Conservation (phyloP, 2,329 filamentous ascomycete genomes). For the Colletotrichum viniferum region DNA sequence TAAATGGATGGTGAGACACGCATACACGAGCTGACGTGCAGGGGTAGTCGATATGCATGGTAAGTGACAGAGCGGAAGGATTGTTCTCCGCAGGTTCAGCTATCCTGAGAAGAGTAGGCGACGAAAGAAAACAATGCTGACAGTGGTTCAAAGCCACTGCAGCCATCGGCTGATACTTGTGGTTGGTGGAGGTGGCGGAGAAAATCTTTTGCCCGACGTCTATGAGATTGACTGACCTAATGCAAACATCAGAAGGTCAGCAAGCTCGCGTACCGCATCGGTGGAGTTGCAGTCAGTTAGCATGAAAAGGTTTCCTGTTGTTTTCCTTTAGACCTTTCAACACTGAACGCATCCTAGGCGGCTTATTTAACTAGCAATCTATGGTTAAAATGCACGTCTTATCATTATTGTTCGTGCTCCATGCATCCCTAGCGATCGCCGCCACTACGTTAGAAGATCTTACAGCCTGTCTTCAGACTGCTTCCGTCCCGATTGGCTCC, state of each 20-base stretch:
- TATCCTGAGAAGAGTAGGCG: no score
- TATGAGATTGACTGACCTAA: neutral
- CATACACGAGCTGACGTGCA: conserved; percentile 16
- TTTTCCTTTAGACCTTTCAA: neutral
- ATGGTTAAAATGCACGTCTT: neutral
- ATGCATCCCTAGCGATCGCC: neutral
- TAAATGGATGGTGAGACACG: neutral
- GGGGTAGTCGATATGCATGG: neutral
- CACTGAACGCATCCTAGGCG: neutral
- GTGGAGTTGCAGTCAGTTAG: neutral
- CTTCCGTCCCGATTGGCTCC: conserved; percentile 26
- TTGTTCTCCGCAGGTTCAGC: neutral
- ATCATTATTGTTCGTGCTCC: neutral
- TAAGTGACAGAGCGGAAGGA: neutral
- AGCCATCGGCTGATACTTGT: neutral
- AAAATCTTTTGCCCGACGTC: neutral
- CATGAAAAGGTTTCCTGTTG: neutral
- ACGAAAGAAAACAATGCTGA: neutral
- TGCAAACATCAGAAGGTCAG: neutral
- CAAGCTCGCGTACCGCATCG: neutral
- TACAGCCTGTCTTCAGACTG: conserved; percentile 26
- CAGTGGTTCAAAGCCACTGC: neutral
- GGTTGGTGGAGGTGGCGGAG: neutral
- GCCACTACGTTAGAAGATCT: neutral
- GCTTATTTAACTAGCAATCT: neutral